Base-by-base conservation (phyloP, 2,329 filamentous ascomycete genomes). In the Colletotrichum cordylinicola region DNA sequence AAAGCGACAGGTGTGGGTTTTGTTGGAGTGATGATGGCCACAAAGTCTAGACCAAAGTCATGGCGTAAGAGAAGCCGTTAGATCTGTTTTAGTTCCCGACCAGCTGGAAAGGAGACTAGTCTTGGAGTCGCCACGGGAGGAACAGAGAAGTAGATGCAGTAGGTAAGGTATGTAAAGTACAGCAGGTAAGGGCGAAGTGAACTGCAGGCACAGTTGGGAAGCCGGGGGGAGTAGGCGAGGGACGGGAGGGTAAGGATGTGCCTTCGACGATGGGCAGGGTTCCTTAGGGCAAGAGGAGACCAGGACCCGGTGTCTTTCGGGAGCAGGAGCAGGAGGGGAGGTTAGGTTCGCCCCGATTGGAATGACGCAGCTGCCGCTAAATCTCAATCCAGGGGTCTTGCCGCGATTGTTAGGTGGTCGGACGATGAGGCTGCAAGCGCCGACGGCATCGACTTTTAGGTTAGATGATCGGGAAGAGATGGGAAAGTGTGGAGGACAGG, bases 61-160 rank as follows among this genome's bases (percentile, higher is more conserved):
- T 73, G 65, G 70, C 70, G 74, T 76, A 61, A 76, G 64, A 76
- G 74, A 76, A 73, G 74, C 74, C 74, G 74, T 76, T 76, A 55
- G 70, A 69, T 69, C 64, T 76, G 65, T 29, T 27, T 69, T 68
- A 56, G 35, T 35, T 76, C 70, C 70, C 64, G 31, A 52, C 56
- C 64, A 68, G 15, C 64, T 58, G 70, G 56, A 39, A 65, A 74
- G 43, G 3, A 72, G 58, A 24, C 58, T 69, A 74, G 70, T 69
- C 15, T 18, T 35, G 15, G 29, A 68, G 29, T 75, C 69, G 69
- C 72, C 62, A 67, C 73, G 58, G 18, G 10, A 48, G 6, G 18
- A 64, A 13, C n/a, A 21, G 33, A 56, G 43, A 27, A 37, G 24
- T 12, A 52, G 21, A 31, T 24, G 62, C 10, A 29, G 27, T 65